Evolutionary conservation across 208 protist genomes (phyloP).

Genomic region (Jaenimonas drosophilae): DNA sequence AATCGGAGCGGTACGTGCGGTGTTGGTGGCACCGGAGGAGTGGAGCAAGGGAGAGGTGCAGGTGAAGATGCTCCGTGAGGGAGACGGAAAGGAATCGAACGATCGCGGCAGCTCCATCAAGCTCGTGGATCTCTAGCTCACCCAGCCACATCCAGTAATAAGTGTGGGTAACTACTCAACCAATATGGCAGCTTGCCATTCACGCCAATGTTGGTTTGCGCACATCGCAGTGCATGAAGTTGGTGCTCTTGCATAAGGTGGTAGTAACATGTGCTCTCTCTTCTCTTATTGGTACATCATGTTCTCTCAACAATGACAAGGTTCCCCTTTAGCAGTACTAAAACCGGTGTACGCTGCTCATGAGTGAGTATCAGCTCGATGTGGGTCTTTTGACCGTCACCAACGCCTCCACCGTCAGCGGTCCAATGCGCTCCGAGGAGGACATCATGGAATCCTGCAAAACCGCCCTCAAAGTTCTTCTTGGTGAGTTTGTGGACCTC

Average conservation of each 20-base stretch:
- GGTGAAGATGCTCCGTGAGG: constrained; percentile 89
- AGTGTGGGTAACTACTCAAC: too few species aligned
- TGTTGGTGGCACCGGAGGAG: constrained; percentile 92
- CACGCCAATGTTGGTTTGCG: too few species aligned
- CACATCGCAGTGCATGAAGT: too few species aligned
- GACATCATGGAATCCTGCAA: constrained; percentile 58
- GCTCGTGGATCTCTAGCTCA: constrained; percentile 45
- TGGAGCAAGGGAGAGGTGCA: constrained; percentile 83
- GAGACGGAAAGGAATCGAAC: constrained; percentile 25
- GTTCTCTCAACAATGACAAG: too few species aligned
- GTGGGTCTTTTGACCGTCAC: constrained; percentile 71
- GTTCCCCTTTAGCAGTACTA: too few species aligned
- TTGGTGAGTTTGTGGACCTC: constrained; percentile 57
- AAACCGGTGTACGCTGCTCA: too few species aligned
- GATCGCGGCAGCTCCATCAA: constrained; percentile 49
- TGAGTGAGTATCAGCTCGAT: constrained; percentile 75
- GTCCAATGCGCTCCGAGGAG: constrained; percentile 67
- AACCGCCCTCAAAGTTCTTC: constrained; percentile 50
- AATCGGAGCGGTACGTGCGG: constrained; percentile 75
- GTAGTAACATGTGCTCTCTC: too few species aligned
- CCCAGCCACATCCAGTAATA: too few species aligned
- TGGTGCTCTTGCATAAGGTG: too few species aligned
- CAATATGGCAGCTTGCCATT: too few species aligned
- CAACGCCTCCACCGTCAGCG: constrained; percentile 70
- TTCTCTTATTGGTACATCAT: too few species aligned